A percentile compares a stretch with the other conserved stretches of the same genome.
Evolutionary conservation across 768 basidiomycete species (phyloP).

Genomic region (Xerocomellus dryophilus): DNA sequence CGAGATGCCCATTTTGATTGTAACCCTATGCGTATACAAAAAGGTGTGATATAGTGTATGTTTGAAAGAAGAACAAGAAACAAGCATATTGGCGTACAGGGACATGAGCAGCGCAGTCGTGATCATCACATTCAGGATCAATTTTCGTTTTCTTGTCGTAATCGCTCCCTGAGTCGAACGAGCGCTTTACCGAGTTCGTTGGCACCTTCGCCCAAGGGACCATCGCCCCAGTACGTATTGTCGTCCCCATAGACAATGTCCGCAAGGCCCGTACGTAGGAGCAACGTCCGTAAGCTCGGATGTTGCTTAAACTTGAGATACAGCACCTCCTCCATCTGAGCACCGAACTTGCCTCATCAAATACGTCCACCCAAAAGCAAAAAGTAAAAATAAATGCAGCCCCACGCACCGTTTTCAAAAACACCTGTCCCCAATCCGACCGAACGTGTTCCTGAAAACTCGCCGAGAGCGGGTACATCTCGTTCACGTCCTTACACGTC

Average conservation of each 20-base stretch:
- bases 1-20: no score
- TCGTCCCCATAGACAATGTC: constrained; percentile 53
- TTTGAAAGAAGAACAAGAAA: no score
- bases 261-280: constrained; percentile 52
- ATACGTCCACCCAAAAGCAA: background rate
- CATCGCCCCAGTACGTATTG: constrained; percentile 71
- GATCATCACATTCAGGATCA: no score
- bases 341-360: background rate
- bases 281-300: constrained; percentile 47
- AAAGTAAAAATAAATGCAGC: background rate
- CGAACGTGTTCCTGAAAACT: constrained; percentile 38
- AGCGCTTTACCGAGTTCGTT: constrained; percentile 68
- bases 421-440: constrained; percentile 55
- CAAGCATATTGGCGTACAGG: no score
- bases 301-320: constrained; percentile 72
- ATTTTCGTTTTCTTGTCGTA: no score
- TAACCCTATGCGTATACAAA: no score
- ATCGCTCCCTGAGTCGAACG: constrained; percentile 48
- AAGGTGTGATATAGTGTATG: no score
- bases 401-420: constrained; percentile 47
- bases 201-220: constrained; percentile 43
- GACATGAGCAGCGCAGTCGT: no score
- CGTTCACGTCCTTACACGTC: constrained; percentile 35
- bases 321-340: constrained; percentile 65
- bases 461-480: constrained; percentile 37